Evolutionary conservation across 129 eudicot species (phyloP).

Genomic region (Cynara cardunculus): DNA sequence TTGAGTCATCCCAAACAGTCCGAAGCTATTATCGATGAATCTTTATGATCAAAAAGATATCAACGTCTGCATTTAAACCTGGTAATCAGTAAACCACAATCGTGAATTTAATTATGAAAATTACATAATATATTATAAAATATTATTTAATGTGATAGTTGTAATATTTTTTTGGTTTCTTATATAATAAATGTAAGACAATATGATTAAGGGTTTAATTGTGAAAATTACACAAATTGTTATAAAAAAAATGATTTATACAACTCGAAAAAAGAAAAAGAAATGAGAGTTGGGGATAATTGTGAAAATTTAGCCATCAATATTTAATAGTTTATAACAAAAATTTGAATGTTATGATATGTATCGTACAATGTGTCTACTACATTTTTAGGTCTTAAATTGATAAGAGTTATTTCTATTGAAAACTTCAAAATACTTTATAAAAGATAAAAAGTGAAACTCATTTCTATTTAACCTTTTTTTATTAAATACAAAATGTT

Average conservation of each 20-base stretch:
- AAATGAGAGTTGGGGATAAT: background rate
- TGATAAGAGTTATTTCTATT: background rate
- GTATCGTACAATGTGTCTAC: background rate
- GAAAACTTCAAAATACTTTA: background rate
- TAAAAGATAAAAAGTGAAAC: background rate
- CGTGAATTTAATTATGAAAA: too few relatives aligned
- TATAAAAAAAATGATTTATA: background rate
- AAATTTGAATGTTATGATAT: background rate
- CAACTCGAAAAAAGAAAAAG: background rate
- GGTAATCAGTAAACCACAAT: too few relatives aligned
- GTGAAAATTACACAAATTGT: background rate
- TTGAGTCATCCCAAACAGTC: too few relatives aligned
- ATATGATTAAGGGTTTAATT: background rate
- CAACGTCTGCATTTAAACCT: too few relatives aligned
- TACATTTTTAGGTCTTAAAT: background rate
- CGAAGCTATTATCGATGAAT: too few relatives aligned
- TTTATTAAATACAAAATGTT: background rate
- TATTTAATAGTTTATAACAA: background rate
- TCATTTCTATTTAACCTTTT: background rate
- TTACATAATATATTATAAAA: background rate
- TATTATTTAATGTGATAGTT: background rate
- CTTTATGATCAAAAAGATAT: too few relatives aligned
- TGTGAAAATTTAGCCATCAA: background rate
- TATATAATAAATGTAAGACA: background rate
- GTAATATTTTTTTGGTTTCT: background rate